A percentile compares a stretch with the other conserved stretches of the same genome.
Conservation (phyloP, 208 protist species). For the Trypanosoma melophagium region DNA sequence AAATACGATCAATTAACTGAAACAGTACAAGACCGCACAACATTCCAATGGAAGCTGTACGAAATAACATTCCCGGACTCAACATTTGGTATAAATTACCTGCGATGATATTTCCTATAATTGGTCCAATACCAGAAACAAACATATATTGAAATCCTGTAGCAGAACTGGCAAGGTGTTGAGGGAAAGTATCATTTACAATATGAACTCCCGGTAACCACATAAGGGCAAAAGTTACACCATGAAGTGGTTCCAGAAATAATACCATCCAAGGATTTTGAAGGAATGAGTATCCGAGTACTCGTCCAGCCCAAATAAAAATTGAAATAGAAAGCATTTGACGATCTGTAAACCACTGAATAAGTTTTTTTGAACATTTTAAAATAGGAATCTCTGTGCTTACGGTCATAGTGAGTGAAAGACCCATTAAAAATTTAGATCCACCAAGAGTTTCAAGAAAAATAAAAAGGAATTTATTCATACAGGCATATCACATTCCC, state of each 20-base stretch:
- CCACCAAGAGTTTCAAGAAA: slow-evolving; percentile 48
- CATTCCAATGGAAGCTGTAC: slow-evolving; percentile 35
- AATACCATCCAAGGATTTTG: slow-evolving; percentile 62
- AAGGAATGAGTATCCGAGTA: slow-evolving; percentile 58
- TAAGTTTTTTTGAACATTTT: slow-evolving; percentile 36
- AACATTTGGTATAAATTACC: slow-evolving; percentile 53
- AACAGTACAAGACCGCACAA: slow-evolving; percentile 11
- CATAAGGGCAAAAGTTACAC: slow-evolving; percentile 67
- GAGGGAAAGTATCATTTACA: slow-evolving; percentile 43
- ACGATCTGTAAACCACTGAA: slow-evolving; percentile 38
- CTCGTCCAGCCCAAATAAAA: slow-evolving; percentile 49
- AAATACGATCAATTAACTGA: slow-evolving; percentile 12
- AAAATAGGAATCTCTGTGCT: slow-evolving; percentile 80
- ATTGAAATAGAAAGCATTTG: slow-evolving; percentile 59
- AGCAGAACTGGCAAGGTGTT: slow-evolving; percentile 44
- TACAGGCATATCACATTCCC: slow-evolving; percentile 58
- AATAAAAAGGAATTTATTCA: slow-evolving; percentile 63
- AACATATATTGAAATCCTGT: slow-evolving; percentile 59
- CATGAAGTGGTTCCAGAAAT: slow-evolving; percentile 65
- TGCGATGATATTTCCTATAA: slow-evolving; percentile 54
- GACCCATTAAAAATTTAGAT: slow-evolving; percentile 45
- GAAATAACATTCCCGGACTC: slow-evolving; percentile 54
- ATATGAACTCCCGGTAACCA: slow-evolving; percentile 56
- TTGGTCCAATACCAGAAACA: slow-evolving; percentile 49
- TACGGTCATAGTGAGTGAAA: slow-evolving; percentile 60